These are phyloP conservation scores for Sporisorium graminicola DNA, from an alignment of 1,284 basidiomycete genomes.

Conservation along the genomic window DNA sequence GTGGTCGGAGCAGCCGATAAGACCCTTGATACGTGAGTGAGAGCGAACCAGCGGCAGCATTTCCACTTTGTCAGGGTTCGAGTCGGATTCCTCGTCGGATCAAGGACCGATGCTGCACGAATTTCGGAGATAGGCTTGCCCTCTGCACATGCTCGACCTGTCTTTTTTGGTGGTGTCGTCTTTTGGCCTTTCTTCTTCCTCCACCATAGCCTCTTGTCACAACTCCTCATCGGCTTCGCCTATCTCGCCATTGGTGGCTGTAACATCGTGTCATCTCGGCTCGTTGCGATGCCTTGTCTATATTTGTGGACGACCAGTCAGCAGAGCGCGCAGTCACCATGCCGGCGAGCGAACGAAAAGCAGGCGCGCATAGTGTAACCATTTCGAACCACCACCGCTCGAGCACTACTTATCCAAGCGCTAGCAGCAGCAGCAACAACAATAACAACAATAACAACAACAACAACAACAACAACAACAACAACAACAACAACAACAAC, in stretches of 20 bases:
- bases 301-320: neutral
- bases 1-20: neutral
- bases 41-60: neutral
- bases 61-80: too few species aligned
- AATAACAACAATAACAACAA: neutral
- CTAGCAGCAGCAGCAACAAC: neutral
- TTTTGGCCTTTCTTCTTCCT: conserved; percentile 1
- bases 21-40: too few species aligned
- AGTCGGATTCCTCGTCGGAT: conserved; percentile 15
- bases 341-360: conserved; percentile 2
- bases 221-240: conserved; percentile 10
- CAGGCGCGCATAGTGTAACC: neutral
- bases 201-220: neutral
- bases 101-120: conserved; percentile 8
- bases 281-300: conserved; percentile 2
- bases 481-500: neutral
- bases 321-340: neutral
- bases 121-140: conserved; percentile 34
- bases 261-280: neutral
- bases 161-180: neutral
- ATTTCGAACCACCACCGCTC: conserved; percentile 1
- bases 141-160: conserved; percentile 11
- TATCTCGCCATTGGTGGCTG: neutral
- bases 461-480: neutral
- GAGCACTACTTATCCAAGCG: neutral